phyloP scores from a whole-genome alignment of 2,329 filamentous ascomycete species.

The Piedraia hortae region DNA sequence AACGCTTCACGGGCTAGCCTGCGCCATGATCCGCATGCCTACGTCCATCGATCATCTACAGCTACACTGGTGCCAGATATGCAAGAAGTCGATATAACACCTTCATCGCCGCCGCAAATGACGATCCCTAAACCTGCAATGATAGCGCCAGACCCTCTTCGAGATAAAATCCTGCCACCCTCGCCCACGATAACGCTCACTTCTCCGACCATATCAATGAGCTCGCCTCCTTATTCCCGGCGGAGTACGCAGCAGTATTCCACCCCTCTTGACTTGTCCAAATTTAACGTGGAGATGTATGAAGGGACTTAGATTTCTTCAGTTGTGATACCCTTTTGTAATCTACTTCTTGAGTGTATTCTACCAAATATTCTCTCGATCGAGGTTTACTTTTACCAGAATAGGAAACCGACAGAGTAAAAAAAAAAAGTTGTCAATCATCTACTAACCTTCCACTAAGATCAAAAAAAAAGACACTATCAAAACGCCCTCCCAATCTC shows the following conservation, averaged over 20 bases:
- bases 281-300: too few relatives aligned
- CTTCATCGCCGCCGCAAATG: too few relatives aligned
- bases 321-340: too few relatives aligned
- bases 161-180: too few relatives aligned
- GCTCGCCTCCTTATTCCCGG: slow-evolving; percentile 1
- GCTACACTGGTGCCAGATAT: slow-evolving; percentile 6
- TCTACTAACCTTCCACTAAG: not conserved
- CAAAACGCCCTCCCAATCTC: slow-evolving; percentile 9
- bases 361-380: not conserved
- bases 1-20: slow-evolving; percentile 3
- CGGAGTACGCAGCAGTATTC: slow-evolving; percentile 2
- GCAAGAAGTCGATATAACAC: slow-evolving; percentile 2
- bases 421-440: not conserved
- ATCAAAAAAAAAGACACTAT: slow-evolving; percentile 1
- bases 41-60: slow-evolving; percentile 5
- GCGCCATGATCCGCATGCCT: slow-evolving; percentile 1
- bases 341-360: slow-evolving; percentile 6
- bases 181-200: too few relatives aligned
- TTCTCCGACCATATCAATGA: slow-evolving; percentile 2
- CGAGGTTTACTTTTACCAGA: not conserved
- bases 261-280: slow-evolving; percentile 4
- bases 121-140: too few relatives aligned
- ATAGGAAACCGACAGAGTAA: not conserved
- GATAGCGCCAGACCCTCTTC: too few relatives aligned
- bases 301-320: too few relatives aligned